phyloP scores from a whole-genome alignment of 2,329 filamentous ascomycete genomes.

The Fusarium floridanum region DNA sequence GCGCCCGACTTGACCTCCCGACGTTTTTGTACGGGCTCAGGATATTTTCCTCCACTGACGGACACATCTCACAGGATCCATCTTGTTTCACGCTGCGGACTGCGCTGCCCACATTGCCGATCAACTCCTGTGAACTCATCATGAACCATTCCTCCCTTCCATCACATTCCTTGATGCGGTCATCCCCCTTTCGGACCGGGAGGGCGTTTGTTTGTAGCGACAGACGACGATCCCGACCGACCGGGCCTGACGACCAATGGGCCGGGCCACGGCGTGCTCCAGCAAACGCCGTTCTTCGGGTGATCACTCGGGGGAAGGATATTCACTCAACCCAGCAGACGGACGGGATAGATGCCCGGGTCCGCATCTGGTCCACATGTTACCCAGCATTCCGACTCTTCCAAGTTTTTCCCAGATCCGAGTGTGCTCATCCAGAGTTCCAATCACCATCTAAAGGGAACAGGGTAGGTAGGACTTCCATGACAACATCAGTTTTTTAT shows the following conservation, averaged over 20 bases:
- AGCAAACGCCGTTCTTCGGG: slow-evolving; percentile 16
- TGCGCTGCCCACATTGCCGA: not conserved
- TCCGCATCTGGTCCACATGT: slow-evolving; percentile 31
- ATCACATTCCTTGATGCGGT: slow-evolving; percentile 34
- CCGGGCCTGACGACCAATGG: slow-evolving; percentile 19
- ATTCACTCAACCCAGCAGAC: slow-evolving; percentile 18
- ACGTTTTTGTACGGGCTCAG: not conserved
- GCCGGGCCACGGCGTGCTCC: slow-evolving; percentile 10
- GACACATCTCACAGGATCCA: not conserved
- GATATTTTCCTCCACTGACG: not conserved
- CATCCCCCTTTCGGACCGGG: not conserved
- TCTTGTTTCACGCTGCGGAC: slow-evolving; percentile 13
- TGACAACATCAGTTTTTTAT: not conserved
- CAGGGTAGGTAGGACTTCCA: not conserved
- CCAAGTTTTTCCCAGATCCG: slow-evolving; percentile 24
- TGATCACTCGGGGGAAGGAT: slow-evolving; percentile 20
- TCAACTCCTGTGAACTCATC: not conserved
- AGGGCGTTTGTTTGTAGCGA: not conserved
- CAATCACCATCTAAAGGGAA: not conserved
- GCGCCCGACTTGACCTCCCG: not conserved
- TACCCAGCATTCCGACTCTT: slow-evolving; percentile 8
- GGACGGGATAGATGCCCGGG: slow-evolving; percentile 12
- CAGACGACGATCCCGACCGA: slow-evolving; percentile 33
- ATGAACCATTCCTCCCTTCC: slow-evolving; percentile 10
- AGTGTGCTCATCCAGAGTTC: slow-evolving; percentile 1